Base-by-base conservation (phyloP, 768 basidiomycete species). In the Mycena epipterygia region DNA sequence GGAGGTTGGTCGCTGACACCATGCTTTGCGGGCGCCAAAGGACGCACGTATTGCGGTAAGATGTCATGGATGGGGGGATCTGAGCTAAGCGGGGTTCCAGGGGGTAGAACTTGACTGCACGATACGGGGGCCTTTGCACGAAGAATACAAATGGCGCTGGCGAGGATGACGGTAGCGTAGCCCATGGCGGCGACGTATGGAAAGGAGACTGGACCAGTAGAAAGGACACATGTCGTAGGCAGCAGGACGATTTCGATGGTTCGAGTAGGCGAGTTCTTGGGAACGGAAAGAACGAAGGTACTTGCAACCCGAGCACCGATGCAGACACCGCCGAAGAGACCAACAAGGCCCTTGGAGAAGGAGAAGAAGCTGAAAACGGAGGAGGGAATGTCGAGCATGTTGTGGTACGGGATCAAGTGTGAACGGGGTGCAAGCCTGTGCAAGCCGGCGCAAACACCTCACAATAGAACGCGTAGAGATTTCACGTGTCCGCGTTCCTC, bases 331-430 rank as follows among this genome's bases (percentile, higher is more conserved):
- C 57, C 41, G 27, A 41, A 44, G 39, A 59, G 57, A 42, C 42
- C 27, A 17, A 37, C n/a, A 7, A 55, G 16, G 12, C 16, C 13
- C 33, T 55, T 55, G 32, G 53, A 55, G 51, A 52, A 7, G 23
- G 33, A 55, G 53, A 25, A 21, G 53, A 55, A 17, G 52, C 52
- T 44, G 58, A 46, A 13, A 29, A 23, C 17, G 29, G 42, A 59
- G 5, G 57, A 42, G 57, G 39, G 41, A 27, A 59, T 59, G 42
- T 37, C 35, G 41, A 44, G 57, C 57, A 59, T 59, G 44, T 46
- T 48, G 59, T 60, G 59, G 58, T 59, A 30, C 30, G 30, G 44
- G 29, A 32, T 59, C 59, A 60, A 60, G 59, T 46, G 59, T 46
- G 33, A 60, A 60, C 39, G n/a, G n/a, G n/a, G n/a, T n/a, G n/a